Evolutionary conservation across 257 asterid genomes (phyloP), one percentile per base, ranked within the genome.

Genomic region (Solanum peruvianum): DNA sequence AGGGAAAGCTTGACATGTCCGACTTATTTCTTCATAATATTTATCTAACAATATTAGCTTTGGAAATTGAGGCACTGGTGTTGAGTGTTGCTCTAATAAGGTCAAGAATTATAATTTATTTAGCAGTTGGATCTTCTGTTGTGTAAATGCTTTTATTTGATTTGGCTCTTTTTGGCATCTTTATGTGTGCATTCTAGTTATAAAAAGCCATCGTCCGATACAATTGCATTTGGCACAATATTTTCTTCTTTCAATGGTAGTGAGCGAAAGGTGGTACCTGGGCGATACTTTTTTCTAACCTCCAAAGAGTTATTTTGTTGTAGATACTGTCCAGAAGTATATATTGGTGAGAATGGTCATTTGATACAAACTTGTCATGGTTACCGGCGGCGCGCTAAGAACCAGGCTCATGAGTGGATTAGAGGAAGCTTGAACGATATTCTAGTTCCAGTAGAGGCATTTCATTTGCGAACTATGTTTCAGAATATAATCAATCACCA

Each of bases 321-420:
- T 94, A 96, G 98, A 88, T 89, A 88, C 87, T 96, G 98, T 92
- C 90, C 98, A 23, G 99, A 96, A 94, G 98, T 95, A 72, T 92
- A 91, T 88, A 89, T 95, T 42, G 98, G 98, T 18, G 96, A 93
- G 86, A 87, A 87, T 85, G 99, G 99, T 69, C 99, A 97, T 89
- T 81, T 92, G 72, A 97, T 97, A 81, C 91, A 87, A 90, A 92
- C 97, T 15, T 97, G 99, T 88, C 91, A 85, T 58, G 99, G 98
- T 85, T 93, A 87, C 87, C 91, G 91, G 86, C 96, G 88, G 67
- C 92, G 90, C 35, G 91, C 89, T 4, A 94, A 94, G 92, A 91
- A 92, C 77, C 92, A 89, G 86, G 86, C 87, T 88, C 99, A 97
- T 71, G 91, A 85, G 83, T 97, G 99, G 99, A 88, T 90, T 77